Conservation (phyloP, 495 filamentous ascomycete species). For the Jackrogersella multiformis region DNA sequence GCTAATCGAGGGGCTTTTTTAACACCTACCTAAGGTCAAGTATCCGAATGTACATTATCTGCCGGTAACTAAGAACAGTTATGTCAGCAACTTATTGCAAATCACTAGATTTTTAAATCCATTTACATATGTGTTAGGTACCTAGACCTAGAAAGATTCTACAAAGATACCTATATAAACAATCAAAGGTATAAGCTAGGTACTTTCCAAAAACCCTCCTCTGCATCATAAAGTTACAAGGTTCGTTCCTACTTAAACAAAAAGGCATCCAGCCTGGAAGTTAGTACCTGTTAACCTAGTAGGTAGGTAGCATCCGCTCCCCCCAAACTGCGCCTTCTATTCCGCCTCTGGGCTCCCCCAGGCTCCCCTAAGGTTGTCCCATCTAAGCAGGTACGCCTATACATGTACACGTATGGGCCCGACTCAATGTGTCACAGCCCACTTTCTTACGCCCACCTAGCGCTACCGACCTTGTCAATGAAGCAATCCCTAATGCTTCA, state of each 20-base stretch:
- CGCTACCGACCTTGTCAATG: conserved; percentile 32
- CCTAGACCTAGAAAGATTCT: too few species aligned
- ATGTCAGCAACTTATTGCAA: conserved; percentile 3
- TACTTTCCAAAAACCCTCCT: conserved; percentile 1
- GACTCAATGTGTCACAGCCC: conserved; percentile 36
- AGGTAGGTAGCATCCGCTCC: not conserved
- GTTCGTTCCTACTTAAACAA: too few species aligned
- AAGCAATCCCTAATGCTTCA: conserved; percentile 43
- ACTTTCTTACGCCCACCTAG: conserved; percentile 30
- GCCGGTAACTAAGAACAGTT: conserved; percentile 4
- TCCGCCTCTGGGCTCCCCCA: conserved; percentile 10
- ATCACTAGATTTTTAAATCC: not conserved
- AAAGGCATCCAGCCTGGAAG: too few species aligned
- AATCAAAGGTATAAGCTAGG: conserved; percentile 5
- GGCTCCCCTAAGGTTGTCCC: not conserved
- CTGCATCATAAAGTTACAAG: not conserved
- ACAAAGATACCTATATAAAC: too few species aligned
- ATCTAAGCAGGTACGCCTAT: conserved; percentile 13
- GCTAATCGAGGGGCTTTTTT: conserved; percentile 16
- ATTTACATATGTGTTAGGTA: not conserved
- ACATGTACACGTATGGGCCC: conserved; percentile 37
- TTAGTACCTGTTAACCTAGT: not conserved
- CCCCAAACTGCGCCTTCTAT: conserved; percentile 9
- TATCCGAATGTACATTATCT: not conserved
- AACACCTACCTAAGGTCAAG: not conserved